Evolutionary conservation across 495 filamentous ascomycete species (phyloP), one percentile per base, ranked within the genome.

Genomic region (Viridothelium virens): DNA sequence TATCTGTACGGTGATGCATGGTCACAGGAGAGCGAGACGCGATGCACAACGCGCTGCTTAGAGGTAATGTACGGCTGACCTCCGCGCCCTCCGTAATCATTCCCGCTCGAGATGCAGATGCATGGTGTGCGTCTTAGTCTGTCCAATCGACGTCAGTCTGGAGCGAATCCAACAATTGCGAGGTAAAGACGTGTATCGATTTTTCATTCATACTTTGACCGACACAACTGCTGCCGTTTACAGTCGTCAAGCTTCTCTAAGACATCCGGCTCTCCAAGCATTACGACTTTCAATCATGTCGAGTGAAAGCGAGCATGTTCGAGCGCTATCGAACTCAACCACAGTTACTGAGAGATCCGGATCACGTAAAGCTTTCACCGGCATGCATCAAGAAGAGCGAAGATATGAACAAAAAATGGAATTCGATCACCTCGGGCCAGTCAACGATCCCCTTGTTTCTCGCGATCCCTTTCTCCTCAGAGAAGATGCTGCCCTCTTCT

Each of bases 381-480:
- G n/a, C 31, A 36, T 36, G 53, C 53, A 59, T 18, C 53, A 59
- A 36, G 53, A 59, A 36, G 25, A 59, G 31, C 53, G 53, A 33
- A 59, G 36, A 36, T 59, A 59, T 36, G 53, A 59, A 59, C 53
- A 59, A 36, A 59, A 59, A 14, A 59, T 59, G 53, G 53, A 59
- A 2, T 59, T 59, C 31, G 53, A 59, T 36, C 53, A 59, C 2
- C 53, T 59, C 18, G 53, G 53, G 53, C 53, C 53, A 9, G 53
- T 59, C 53, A 59, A 59, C 36, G 53, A 59, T 36, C 53, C 53
- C 31, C 53, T 59, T 7, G 53, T 59, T 18, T 59, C 53, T 31
- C 53, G 53, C 2, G 53, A 59, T 36, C 53, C 53, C 0, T 59
- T 59, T 59, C 53, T 59, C 31, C 53, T 59, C 14, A 11, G 53